Evolutionary conservation across 2,329 filamentous ascomycete genomes (phyloP).

Genomic region (Zalaria sp.): DNA sequence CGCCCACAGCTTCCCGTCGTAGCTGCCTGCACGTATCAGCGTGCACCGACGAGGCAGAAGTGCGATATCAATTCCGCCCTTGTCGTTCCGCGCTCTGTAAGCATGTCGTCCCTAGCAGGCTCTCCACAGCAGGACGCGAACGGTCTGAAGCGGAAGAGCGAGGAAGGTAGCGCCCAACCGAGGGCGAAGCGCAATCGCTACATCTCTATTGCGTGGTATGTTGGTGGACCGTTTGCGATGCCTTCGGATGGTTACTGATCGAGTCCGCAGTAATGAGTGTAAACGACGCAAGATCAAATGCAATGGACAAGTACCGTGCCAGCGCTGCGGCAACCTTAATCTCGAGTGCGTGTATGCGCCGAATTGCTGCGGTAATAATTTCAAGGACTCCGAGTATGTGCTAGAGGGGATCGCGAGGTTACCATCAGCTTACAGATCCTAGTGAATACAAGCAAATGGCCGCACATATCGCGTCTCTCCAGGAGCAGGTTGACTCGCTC

Average conservation of each 20-base stretch:
- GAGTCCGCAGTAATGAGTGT: conserved; percentile 42
- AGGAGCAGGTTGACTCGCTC: conserved; percentile 72
- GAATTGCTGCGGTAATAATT: conserved; percentile 58
- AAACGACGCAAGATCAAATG: conserved; percentile 55
- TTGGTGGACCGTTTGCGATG: conserved; percentile 1
- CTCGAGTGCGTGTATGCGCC: conserved; percentile 52
- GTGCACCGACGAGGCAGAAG: no score
- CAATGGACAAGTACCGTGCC: conserved; percentile 51
- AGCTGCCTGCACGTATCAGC: no score
- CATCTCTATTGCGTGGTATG: conserved; percentile 52
- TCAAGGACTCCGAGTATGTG: conserved; percentile 73
- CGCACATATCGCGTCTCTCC: conserved; percentile 56
- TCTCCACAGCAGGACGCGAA: background rate
- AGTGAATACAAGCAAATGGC: conserved; percentile 74
- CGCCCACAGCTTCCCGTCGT: no score
- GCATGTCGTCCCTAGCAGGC: background rate
- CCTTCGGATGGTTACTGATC: conserved; percentile 3
- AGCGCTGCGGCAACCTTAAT: conserved; percentile 49
- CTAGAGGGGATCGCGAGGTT: conserved; percentile 12
- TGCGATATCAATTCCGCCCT: no score
- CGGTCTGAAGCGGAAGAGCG: conserved; percentile 27
- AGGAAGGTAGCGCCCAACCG: conserved; percentile 29
- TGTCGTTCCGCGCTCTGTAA: background rate
- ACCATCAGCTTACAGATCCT: background rate
- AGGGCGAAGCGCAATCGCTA: conserved; percentile 52